These are phyloP conservation scores for Protostelium mycophagum DNA, from an alignment of 78 protist species.

Conservation along the genomic window DNA sequence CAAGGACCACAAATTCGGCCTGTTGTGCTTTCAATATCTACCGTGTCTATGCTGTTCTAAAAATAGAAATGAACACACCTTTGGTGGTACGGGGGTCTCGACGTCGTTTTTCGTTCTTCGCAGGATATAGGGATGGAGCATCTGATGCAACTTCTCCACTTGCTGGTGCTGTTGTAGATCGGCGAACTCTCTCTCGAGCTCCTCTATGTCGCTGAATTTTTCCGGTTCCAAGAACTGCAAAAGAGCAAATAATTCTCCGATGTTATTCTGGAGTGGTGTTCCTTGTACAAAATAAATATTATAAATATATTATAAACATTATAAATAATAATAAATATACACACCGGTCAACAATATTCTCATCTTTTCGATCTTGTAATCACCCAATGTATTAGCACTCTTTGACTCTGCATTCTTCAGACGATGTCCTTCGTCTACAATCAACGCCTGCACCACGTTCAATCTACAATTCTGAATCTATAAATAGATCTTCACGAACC, in stretches of 20 bases:
- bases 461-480: too few relatives aligned
- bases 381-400: constrained; percentile 4
- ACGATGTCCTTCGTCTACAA: constrained; percentile 87
- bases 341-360: not conserved
- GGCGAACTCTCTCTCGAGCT: constrained; percentile 53
- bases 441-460: too few relatives aligned
- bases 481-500: too few relatives aligned
- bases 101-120: constrained; percentile 86
- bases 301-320: constrained; percentile 66
- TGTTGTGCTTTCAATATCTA: constrained; percentile 74
- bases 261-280: constrained; percentile 95
- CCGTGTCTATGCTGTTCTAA: too few relatives aligned
- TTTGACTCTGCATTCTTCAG: constrained; percentile 51
- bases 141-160: constrained; percentile 53
- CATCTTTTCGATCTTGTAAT: constrained; percentile 2
- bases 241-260: constrained; percentile 89
- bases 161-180: constrained; percentile 37
- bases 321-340: not conserved
- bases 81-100: constrained; percentile 77
- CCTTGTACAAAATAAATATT: too few relatives aligned
- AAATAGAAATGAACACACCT: constrained; percentile 17
- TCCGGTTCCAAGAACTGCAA: constrained; percentile 86
- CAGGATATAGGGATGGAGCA: constrained; percentile 80
- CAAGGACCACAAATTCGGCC: constrained; percentile 77
- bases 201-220: constrained; percentile 69